Evolutionary conservation across 2,329 filamentous ascomycete genomes (phyloP), one percentile per base, ranked within the genome.

Genomic region (Aspergillus versicolor): DNA sequence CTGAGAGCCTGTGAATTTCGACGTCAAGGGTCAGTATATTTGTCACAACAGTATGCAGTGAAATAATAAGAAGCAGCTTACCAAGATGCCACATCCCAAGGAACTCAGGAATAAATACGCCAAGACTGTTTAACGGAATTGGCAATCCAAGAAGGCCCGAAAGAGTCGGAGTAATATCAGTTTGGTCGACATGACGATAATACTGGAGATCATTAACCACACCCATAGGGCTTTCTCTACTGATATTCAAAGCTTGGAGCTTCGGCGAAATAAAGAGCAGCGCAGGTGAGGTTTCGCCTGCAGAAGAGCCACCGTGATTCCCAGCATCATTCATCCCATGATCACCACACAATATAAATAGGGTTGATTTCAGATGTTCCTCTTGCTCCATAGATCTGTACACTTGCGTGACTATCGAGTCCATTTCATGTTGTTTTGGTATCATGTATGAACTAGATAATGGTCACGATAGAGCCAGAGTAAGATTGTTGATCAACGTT

Each of bases 311-410:
- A 30, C 94, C 94, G 71, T 99, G 94, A 65, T 97, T 97, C 2
- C 94, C 94, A 19, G 91, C 94, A 66, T 97, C 93, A 65, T 97
- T 99, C 94, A 99, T 99, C n/a, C 94, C 94, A 70, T 99, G 94
- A 67, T 99, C 95, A 55, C 94, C 94, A 56, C 88, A 91, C 6
- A 99, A 77, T 3, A 99, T 87, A 45, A 99, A 82, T 2, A 99
- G 77, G 0, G 93, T 92, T 4, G 89, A 89, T 32, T 84, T 70
- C 1, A 97, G 84, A 72, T 96, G 88, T 1, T 82, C 70, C 55
- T 89, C 77, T 4, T 81, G 81, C 67, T 89, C 82, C 62, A 99
- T 89, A 6, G 90, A 88, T 12, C 81, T 78, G 69, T 91, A 97
- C 24, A 99, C 88, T 56, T 84, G 77, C 60, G 81, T 80, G 40